phyloP scores from a whole-genome alignment of 2,329 filamentous ascomycete genomes.

The Ceratocystis diversiconidia region DNA sequence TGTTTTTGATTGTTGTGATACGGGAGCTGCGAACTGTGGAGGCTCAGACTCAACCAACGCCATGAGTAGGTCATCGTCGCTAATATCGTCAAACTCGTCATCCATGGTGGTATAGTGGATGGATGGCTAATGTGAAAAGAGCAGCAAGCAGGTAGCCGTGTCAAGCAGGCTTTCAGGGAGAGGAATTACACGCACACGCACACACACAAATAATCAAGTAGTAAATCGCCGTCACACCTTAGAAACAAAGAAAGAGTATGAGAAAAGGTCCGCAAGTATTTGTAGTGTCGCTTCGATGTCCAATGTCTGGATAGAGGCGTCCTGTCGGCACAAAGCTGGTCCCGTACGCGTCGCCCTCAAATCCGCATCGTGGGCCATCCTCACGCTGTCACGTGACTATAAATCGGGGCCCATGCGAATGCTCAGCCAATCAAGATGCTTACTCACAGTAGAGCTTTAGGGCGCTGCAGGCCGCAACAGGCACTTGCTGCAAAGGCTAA shows the following conservation, averaged over 20 bases:
- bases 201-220: too few relatives aligned
- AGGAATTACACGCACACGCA: too few relatives aligned
- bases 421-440: not conserved
- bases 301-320: too few relatives aligned
- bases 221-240: too few relatives aligned
- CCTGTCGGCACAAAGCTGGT: not conserved
- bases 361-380: not conserved
- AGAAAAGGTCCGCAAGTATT: too few relatives aligned
- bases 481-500: not conserved
- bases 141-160: not conserved
- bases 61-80: constrained; percentile 51
- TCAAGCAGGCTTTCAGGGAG: not conserved
- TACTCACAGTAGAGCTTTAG: not conserved
- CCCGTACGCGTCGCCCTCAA: not conserved
- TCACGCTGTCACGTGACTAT: constrained; percentile 5
- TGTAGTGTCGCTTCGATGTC: too few relatives aligned
- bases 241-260: too few relatives aligned
- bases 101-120: constrained; percentile 13
- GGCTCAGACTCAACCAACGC: constrained; percentile 28
- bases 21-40: not conserved
- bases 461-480: not conserved
- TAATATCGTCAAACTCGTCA: constrained; percentile 39
- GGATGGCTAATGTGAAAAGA: too few relatives aligned
- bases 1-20: not conserved
- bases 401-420: not conserved